These are phyloP conservation scores for Shiraia bambusicola DNA, from an alignment of 2,329 filamentous ascomycete species.

Conservation along the genomic window DNA sequence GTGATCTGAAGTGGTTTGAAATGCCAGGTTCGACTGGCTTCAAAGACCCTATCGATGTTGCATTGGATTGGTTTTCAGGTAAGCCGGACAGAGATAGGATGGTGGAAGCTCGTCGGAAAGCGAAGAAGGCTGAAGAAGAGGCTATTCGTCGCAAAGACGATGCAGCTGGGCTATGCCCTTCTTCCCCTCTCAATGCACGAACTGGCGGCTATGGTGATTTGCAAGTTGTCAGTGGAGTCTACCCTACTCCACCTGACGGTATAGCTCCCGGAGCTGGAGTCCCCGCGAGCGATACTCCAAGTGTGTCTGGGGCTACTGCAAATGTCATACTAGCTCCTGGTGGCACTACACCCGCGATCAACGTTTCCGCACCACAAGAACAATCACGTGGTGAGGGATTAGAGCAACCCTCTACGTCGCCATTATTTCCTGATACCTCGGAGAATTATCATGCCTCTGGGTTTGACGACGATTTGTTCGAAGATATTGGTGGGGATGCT, in stretches of 20 bases:
- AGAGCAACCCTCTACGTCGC: conserved; percentile 27
- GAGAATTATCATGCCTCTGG: conserved; percentile 27
- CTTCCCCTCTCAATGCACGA: conserved; percentile 42
- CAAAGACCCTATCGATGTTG: conserved; percentile 37
- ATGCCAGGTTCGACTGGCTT: conserved; percentile 34
- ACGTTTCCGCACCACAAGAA: conserved; percentile 34
- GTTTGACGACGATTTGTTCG: conserved; percentile 60
- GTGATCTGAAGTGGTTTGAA: conserved; percentile 34
- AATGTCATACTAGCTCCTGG: conserved; percentile 33
- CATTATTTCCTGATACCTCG: conserved; percentile 18
- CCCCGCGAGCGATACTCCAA: conserved; percentile 33
- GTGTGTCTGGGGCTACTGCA: conserved; percentile 24
- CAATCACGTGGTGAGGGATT: conserved; percentile 16
- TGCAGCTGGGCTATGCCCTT: conserved; percentile 28
- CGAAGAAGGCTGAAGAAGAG: conserved; percentile 51
- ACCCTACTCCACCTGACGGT: conserved; percentile 46
- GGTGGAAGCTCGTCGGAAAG: conserved; percentile 43
- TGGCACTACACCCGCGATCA: conserved; percentile 36
- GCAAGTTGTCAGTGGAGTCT: conserved; percentile 41
- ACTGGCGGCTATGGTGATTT: conserved; percentile 39
- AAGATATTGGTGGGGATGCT: conserved; percentile 68
- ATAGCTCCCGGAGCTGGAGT: conserved; percentile 32
- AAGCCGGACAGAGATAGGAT: conserved; percentile 39
- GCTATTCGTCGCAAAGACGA: conserved; percentile 42
- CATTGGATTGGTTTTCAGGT: conserved; percentile 41